Base-by-base conservation (phyloP, 805 yeast genomes). In the Cyberlindnera euphorbiae region DNA sequence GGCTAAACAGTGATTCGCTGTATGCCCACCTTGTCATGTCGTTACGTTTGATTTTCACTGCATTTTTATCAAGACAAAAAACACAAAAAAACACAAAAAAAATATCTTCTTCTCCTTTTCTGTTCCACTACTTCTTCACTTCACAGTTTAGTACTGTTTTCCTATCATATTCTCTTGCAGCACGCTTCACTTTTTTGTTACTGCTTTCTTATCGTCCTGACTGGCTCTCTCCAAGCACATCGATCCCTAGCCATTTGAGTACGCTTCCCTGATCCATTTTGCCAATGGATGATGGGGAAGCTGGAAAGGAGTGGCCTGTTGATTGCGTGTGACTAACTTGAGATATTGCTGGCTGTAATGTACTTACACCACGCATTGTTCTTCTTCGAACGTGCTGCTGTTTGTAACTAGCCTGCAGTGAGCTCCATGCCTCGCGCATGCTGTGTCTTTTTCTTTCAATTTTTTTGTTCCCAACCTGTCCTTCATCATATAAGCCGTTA, bases 221-320 rank as follows among this genome's bases (percentile, higher is more conserved):
- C n/a, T n/a, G n/a, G n/a, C n/a, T n/a, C n/a, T n/a, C n/a, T n/a
- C n/a, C n/a, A n/a, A n/a, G n/a, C n/a, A n/a, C n/a, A n/a, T n/a
- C n/a, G n/a, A n/a, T n/a, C n/a, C n/a, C n/a, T n/a, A n/a, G n/a
- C n/a, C n/a, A n/a, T n/a, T n/a, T 30, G 11, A 35, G 33, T 30
- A 30, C 38, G 13, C 22, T 19, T 17, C 26, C 14, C 21, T 30
- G 33, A 30, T 36, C 28, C 32, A 30, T 36, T 21, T 30, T 36
- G 35, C 39, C 39, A 36, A 31, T 36, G 39, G 17, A 31, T 36
- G 30, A 7, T 15, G 33, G 13, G 15, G 30, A 18, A 13, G 21
- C 12, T 26, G 34, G 39, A 35, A 35, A 17, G 13, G 7, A 12
- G 15, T 29, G n/a, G n/a, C n/a, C n/a, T n/a, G n/a, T n/a, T n/a